These are phyloP conservation scores for Epichloe aotearoae DNA, from an alignment of 2,329 filamentous ascomycete species.

Conservation along the genomic window DNA sequence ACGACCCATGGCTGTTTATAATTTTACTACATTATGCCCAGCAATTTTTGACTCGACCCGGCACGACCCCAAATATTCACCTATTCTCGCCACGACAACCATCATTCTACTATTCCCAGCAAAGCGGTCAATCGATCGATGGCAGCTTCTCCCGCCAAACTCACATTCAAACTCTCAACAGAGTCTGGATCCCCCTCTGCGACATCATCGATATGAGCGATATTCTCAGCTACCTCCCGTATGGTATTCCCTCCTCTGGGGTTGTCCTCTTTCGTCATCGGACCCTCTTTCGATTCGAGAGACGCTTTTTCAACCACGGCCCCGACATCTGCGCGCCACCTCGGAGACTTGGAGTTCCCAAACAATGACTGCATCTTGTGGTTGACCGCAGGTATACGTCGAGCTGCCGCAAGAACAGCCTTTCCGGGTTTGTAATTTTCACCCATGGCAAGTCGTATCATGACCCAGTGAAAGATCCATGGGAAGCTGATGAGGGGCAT, in stretches of 20 bases:
- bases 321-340: neutral
- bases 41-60: neutral
- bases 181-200: neutral
- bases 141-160: neutral
- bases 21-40: too few relatives aligned
- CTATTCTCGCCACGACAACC: neutral
- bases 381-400: neutral
- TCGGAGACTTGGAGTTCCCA: neutral
- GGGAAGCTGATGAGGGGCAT: conserved; percentile 89
- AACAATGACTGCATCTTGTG: neutral
- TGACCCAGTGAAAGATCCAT: conserved; percentile 68
- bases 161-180: neutral
- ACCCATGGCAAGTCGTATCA: conserved; percentile 20
- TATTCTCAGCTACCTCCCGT: neutral
- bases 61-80: neutral
- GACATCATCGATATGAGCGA: neutral
- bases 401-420: conserved; percentile 8
- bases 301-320: neutral
- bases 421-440: conserved; percentile 12
- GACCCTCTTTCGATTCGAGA: neutral
- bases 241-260: neutral
- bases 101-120: neutral
- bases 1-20: too few relatives aligned
- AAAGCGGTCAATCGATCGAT: conserved; percentile 1
- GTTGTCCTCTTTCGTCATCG: neutral